Evolutionary conservation across 129 eudicot genomes (phyloP), one percentile per base, ranked within the genome.

Genomic region (Arctium lappa): DNA sequence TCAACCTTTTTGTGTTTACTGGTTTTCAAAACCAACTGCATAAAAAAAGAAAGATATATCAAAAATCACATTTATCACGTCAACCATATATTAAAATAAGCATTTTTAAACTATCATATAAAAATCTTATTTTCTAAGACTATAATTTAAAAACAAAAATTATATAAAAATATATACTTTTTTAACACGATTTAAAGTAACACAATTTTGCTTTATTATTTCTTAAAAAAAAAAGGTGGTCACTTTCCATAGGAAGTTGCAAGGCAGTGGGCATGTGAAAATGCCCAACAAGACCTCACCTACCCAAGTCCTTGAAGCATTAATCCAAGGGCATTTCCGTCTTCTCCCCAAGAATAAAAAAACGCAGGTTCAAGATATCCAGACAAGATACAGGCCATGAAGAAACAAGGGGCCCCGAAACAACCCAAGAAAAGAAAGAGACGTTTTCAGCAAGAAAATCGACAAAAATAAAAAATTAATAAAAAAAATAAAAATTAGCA

Each of bases 181-280:
- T 16, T 50, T 12, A n/a, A 60, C 68, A 60, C 68, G 68, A 60
- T 60, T n/a, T 60, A 60, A 60, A 60, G 68, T 6, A 60, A 60
- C 68, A n/a, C 29, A 16, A 60, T 13, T 53, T 44, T n/a, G 29
- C 68, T 60, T 60, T n/a, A n/a, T 16, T 60, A 60, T 60, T 60
- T 60, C 29, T 60, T 60, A 9, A 9, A 60, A n/a, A 60, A 46
- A 69, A 75, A 68, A 44, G 6, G 18, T 39, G 36, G 82, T 79
- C 83, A 74, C 66, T 73, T 72, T 84, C 87, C 16, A 31, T n/a
- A 37, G 81, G 75, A 84, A 78, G 83, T 30, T 78, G 83, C 78
- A 77, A 83, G 79, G 83, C 69, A 77, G 82, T 83, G 82, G 81
- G 71, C 86, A 78, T 72, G 27, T 50, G 2, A 32, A 72, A 84